Evolutionary conservation across 805 yeast genomes (phyloP).

Genomic region (Candida chauliodis): DNA sequence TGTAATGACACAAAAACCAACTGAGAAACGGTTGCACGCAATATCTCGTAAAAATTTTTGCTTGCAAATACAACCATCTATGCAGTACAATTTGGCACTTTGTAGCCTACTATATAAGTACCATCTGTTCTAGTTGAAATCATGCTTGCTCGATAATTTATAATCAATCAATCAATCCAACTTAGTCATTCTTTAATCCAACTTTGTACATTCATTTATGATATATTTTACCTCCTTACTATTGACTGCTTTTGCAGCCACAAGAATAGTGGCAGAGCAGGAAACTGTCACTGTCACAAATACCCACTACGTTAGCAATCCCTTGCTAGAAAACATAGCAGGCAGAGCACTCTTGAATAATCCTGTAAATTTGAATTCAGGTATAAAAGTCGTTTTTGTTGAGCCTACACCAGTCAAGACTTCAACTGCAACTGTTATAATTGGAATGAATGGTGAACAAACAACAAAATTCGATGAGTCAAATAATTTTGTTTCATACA

Average conservation of each 20-base stretch:
- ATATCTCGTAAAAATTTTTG: too few relatives aligned
- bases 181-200: conserved; percentile 4
- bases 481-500: conserved; percentile 7
- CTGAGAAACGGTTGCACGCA: too few relatives aligned
- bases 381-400: conserved; percentile 31
- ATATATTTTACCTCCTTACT: conserved; percentile 1
- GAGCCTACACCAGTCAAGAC: conserved; percentile 13
- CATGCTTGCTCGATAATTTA: too few relatives aligned
- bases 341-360: conserved; percentile 17
- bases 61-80: too few relatives aligned
- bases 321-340: conserved; percentile 18
- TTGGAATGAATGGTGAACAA: conserved; percentile 2
- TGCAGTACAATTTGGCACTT: too few relatives aligned
- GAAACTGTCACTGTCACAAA: conserved; percentile 21
- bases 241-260: conserved; percentile 3
- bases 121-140: too few relatives aligned
- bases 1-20: too few relatives aligned
- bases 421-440: not conserved
- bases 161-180: too few relatives aligned
- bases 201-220: conserved; percentile 5
- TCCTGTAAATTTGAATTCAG: conserved; percentile 17
- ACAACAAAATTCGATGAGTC: not conserved
- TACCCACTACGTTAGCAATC: conserved; percentile 24
- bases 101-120: too few relatives aligned
- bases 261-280: conserved; percentile 9